Base-by-base conservation (phyloP, 225 moss, liverwort and hornwort species). In the Sphagnum contortum region DNA sequence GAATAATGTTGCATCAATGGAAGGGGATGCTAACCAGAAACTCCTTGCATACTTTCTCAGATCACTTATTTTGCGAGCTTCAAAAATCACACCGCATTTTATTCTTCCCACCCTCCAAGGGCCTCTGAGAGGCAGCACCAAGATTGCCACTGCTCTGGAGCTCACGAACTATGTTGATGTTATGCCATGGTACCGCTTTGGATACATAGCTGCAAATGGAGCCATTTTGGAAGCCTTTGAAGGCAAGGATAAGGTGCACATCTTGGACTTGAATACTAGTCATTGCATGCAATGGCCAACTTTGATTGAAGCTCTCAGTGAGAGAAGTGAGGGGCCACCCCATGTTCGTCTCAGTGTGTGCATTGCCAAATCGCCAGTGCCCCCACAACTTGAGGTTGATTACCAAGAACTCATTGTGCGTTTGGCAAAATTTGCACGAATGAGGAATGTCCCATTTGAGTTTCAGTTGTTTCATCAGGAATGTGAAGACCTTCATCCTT, bases 231-330 rank as follows among this genome's bases (percentile, higher is more conserved):
- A 81, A 45, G 89, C 89, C 0, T 87, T 85, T 11, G 85, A 87
- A 64, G 89, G 89, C 44, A 92, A 85, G 63, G 76, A 66, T 49
- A 89, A 72, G 55, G 87, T 90, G 68, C 89, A 90, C 14, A 90
- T 90, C 8, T 13, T 90, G 55, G 89, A 90, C 47, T 80, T 87
- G 57, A 84, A 81, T 12, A 80, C 73, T 0, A 90, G 82, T 57
- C 87, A 90, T 59, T 87, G 87, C 9, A 90, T 87, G 87, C 89
- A 89, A 8, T 89, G 89, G 89, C 89, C 89, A 0, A 90, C 89
- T 3, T 63, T 92, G 61, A 89, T 89, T 47, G 89, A 92, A 62
- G 80, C 89, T 0, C 79, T 89, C 2, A 75, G 84, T 0, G 83
- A 87, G 59, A 73, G 92, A 58, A 62, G 64, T 7, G 87, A 87